Percentiles rank a stretch among this genome's conserved stretches.
Evolutionary conservation across 1,284 basidiomycete species (phyloP).

Genomic region (Porodaedalea pini): DNA sequence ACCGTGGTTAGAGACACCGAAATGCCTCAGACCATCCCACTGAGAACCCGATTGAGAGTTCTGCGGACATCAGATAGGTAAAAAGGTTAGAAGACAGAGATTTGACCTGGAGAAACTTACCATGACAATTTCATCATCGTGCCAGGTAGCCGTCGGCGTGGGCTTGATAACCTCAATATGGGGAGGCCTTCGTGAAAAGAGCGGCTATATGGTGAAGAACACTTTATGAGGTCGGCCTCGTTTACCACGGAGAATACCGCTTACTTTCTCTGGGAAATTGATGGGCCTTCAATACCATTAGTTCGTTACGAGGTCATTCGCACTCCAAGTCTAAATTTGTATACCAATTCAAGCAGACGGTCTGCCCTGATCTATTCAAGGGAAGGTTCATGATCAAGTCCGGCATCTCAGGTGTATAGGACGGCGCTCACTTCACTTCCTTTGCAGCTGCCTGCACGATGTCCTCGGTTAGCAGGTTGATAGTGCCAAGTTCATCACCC

Average conservation of each 20-base stretch:
- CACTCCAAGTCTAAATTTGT: conserved; percentile 21
- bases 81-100: background rate
- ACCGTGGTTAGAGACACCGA: conserved; percentile 48
- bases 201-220: conserved; percentile 38
- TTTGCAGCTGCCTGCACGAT: conserved; percentile 61
- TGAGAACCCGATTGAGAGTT: conserved; percentile 75
- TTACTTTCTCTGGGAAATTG: conserved; percentile 63
- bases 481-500: conserved; percentile 66
- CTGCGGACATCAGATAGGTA: conserved; percentile 32
- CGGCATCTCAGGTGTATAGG: background rate
- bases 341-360: conserved; percentile 61
- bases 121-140: conserved; percentile 65
- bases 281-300: conserved; percentile 46
- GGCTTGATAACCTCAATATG: conserved; percentile 40
- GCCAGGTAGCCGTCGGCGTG: conserved; percentile 32
- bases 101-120: conserved; percentile 35
- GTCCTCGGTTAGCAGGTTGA: conserved; percentile 67
- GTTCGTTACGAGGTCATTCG: background rate
- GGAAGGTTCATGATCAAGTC: conserved; percentile 16
- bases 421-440: conserved; percentile 52
- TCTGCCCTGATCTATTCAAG: conserved; percentile 46
- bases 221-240: background rate
- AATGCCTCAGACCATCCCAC: conserved; percentile 71
- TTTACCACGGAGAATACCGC: background rate
- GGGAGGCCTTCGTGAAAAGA: conserved; percentile 53